Evolutionary conservation across 768 basidiomycete genomes (phyloP).

Genomic region (Collybia sordida): DNA sequence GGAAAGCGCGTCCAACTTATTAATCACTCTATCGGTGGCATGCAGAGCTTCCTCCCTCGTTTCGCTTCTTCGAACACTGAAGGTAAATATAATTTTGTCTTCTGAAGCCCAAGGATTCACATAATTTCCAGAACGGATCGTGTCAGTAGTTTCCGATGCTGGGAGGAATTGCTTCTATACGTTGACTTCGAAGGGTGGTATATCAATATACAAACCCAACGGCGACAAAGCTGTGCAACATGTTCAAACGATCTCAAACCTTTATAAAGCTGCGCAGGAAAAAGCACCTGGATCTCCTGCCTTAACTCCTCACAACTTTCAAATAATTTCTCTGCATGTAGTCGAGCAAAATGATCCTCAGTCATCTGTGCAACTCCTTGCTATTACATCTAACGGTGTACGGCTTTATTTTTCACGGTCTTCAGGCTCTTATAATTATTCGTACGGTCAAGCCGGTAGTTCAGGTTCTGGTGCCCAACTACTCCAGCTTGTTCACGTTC

Average conservation of each 20-base stretch:
- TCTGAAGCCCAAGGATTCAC: slow-evolving; percentile 1
- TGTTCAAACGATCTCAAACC: slow-evolving; percentile 70
- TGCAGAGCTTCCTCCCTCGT: slow-evolving; percentile 78
- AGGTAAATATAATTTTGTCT: slow-evolving; percentile 45
- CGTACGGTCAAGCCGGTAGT: slow-evolving; percentile 37
- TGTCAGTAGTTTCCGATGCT: slow-evolving; percentile 64
- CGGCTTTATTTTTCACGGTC: slow-evolving; percentile 80
- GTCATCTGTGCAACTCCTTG: slow-evolving; percentile 72
- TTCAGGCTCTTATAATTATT: slow-evolving; percentile 43
- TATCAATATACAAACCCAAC: slow-evolving; percentile 64
- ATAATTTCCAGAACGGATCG: slow-evolving; percentile 61
- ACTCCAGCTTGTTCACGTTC: slow-evolving; percentile 74
- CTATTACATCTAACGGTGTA: slow-evolving; percentile 77
- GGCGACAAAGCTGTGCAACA: slow-evolving; percentile 69
- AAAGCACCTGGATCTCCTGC: slow-evolving; percentile 78
- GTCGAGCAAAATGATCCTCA: slow-evolving; percentile 68
- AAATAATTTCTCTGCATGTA: slow-evolving; percentile 69
- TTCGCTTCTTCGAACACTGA: slow-evolving; percentile 63
- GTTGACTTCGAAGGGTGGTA: slow-evolving; percentile 60
- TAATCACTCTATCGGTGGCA: slow-evolving; percentile 81
- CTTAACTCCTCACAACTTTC: slow-evolving; percentile 67
- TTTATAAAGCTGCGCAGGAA: slow-evolving; percentile 77
- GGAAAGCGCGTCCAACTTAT: slow-evolving; percentile 80
- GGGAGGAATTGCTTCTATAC: slow-evolving; percentile 78
- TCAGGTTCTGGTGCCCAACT: slow-evolving; percentile 31